Conservation (phyloP, 164 flowering plant species). For the Vitis rupestris region DNA sequence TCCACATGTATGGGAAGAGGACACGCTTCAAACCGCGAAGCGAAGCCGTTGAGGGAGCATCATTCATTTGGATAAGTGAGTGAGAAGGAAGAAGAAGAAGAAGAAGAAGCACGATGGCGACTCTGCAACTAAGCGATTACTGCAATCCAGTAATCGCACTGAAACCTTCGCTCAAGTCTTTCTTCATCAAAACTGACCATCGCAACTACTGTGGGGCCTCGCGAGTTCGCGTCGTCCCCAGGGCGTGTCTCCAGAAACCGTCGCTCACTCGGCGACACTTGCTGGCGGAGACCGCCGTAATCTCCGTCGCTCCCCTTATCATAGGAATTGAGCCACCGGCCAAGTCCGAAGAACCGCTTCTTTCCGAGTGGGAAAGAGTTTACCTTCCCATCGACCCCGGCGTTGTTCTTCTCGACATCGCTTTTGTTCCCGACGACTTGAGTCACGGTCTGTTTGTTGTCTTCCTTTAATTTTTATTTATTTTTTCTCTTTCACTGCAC, state of each 20-base stretch:
- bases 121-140: slow-evolving; percentile 30
- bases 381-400: slow-evolving; percentile 89
- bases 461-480: not conserved
- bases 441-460: slow-evolving; percentile 51
- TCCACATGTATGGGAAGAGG: too few species aligned
- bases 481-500: not conserved
- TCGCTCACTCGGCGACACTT: slow-evolving; percentile 35
- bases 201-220: not conserved
- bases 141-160: slow-evolving; percentile 22
- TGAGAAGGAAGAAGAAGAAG: slow-evolving; percentile 13
- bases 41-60: too few species aligned
- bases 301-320: slow-evolving; percentile 28
- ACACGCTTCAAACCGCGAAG: too few species aligned
- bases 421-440: slow-evolving; percentile 88
- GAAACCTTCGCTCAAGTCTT: slow-evolving; percentile 24
- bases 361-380: slow-evolving; percentile 89
- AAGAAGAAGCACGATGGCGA: slow-evolving; percentile 30
- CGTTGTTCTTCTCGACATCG: slow-evolving; percentile 93
- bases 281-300: slow-evolving; percentile 38
- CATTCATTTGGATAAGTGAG: slow-evolving; percentile 24
- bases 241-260: slow-evolving; percentile 7
- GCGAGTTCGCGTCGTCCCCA: slow-evolving; percentile 2
- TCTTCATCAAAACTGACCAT: slow-evolving; percentile 8
- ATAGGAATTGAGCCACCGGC: slow-evolving; percentile 29
- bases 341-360: slow-evolving; percentile 47